phyloP scores from a whole-genome alignment of 176 grass and related monocot species.

The Microstegium vimineum region DNA sequence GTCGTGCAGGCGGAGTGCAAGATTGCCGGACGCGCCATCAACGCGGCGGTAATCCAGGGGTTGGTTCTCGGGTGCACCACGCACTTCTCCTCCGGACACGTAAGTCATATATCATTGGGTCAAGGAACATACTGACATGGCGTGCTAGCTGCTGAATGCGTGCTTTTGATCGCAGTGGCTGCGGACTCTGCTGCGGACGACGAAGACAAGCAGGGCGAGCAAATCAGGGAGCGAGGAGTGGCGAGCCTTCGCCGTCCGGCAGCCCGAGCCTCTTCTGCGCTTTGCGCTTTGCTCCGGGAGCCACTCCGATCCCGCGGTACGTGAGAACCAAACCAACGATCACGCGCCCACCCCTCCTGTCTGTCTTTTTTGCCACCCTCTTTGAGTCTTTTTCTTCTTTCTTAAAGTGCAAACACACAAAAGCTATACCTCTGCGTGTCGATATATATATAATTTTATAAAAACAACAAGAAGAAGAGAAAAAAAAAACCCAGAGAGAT shows the following conservation, averaged over 20 bases:
- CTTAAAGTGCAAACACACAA: neutral
- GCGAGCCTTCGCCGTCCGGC: constrained; percentile 67
- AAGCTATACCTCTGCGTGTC: neutral
- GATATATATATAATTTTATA: neutral
- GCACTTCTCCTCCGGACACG: constrained; percentile 63
- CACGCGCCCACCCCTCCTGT: neutral
- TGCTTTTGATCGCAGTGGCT: constrained; percentile 62
- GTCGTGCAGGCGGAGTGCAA: too few species aligned
- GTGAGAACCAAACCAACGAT: too few species aligned
- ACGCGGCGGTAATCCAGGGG: constrained; percentile 78
- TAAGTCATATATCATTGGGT: constrained; percentile 60
- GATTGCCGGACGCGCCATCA: constrained; percentile 30
- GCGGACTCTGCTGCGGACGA: constrained; percentile 64
- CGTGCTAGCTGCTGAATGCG: too few species aligned
- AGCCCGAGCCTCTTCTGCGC: constrained; percentile 74
- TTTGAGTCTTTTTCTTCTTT: neutral
- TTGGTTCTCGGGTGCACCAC: constrained; percentile 77
- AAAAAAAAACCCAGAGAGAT: too few species aligned
- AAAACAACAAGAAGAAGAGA: neutral
- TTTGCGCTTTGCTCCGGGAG: constrained; percentile 94
- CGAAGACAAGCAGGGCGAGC: constrained; percentile 57
- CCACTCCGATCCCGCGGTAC: constrained; percentile 89
- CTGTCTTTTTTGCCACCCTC: neutral
- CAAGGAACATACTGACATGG: too few species aligned
- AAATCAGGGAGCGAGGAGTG: constrained; percentile 52